Evolutionary conservation across 139 green algal genomes (phyloP), one percentile per base, ranked within the genome.

Genomic region (Nannochloris sp.): DNA sequence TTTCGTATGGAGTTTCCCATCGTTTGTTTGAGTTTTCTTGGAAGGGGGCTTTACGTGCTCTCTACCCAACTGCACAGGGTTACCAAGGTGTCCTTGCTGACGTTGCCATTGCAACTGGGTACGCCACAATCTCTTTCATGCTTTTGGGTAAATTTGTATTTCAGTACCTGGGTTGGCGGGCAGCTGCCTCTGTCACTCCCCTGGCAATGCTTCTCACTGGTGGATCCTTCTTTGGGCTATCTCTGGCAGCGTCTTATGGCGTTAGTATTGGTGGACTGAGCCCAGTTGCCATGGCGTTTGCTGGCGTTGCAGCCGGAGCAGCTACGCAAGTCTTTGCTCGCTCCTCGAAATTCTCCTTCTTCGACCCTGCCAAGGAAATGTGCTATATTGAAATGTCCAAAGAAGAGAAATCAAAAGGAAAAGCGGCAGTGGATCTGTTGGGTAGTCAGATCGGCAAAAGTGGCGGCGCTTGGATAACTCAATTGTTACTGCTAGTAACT

Each of bases 301-400:
- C 79, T 10, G 84, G 84, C 4, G 83, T 73, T 2, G 56, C 69
- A 1, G 85, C 85, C 0, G 85, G 85, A 15, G 77, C 79, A 9
- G 54, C 88, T 15, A 92, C 85, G 19, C 85, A 92, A 71, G 82
- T 89, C 35, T 87, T 85, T 83, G 84, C 84, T 3, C 77, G 84
- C 10, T 72, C 76, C 27, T 61, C 75, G 73, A 92, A 92, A 75
- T 92, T 89, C 74, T 80, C 63, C 2, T 71, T 92, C 63, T 93
- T 93, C 53, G 85, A 90, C 65, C 85, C 86, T 2, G 81, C 85
- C 39, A 91, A 93, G 72, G 89, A 96, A 73, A 96, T 96, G 89
- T 87, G 70, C 12, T 92, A 89, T 79, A 95, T 95, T 47, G 77
- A 86, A 63, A 84, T 89, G 75, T 71, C 75, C 68, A 80, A 83